Evolutionary conservation across 768 basidiomycete genomes (phyloP), one percentile per base, ranked within the genome.

Genomic region (Lactarius hengduanensis): DNA sequence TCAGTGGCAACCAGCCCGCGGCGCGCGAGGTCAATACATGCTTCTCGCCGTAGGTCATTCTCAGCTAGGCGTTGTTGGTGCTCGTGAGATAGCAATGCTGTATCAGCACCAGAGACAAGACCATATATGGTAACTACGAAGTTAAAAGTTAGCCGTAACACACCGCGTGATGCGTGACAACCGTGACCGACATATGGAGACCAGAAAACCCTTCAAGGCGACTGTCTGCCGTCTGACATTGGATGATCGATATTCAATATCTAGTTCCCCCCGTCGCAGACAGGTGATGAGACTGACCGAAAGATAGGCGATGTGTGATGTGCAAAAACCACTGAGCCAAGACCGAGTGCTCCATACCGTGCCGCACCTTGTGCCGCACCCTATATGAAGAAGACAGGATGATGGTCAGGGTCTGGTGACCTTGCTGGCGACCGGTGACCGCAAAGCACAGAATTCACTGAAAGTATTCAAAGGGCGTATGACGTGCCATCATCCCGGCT

Each of bases 1-100:
- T 96, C 93, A 8, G 92, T 94, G 2, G 86, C 85, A 61, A 95
- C 83, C 54, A 90, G 78, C 30, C 93, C 93, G 66, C 84, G 84
- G 45, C 85, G 82, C 20, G 88, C 86, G 57, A 96, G 82, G 63
- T 92, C 91, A 40, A 88, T 79, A 50, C 89, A 81, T 11, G 93
- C 93, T 74, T 91, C 81, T 60, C 84, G 82, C 43, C 93, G 86
- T 45, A 94, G 77, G 16, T 80, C 77, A 68, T 88, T 86, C 74
- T 95, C 92, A 63, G 85, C 82, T 65, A 79, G 77, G 34, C 93
- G 85, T 70, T 88, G 80, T 56, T 81, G 77, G 54, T 81, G 81
- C 77, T 94, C 91, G 69, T 91, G 89, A 64, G 82, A 79, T 41
- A 91, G 77, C 36, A 95, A 81, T 1, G 93, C 91, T 58, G 80